Evolutionary conservation across 441 rosid genomes (phyloP), one percentile per base, ranked within the genome.

Genomic region (Erodium trifolium): DNA sequence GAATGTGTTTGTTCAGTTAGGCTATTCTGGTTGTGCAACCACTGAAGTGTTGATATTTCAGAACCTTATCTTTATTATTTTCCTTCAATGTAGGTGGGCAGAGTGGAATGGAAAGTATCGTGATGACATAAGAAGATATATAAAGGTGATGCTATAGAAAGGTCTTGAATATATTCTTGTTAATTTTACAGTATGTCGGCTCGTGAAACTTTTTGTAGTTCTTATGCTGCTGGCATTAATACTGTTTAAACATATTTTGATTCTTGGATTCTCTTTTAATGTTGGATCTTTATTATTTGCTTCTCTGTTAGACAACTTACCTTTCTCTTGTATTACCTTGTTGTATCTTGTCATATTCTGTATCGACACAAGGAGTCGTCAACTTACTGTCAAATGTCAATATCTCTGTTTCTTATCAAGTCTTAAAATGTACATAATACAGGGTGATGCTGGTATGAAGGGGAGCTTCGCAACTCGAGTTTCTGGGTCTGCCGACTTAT

Each of bases 51-150:
- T 18, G 27, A 59, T 59, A 18, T 59, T 17, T 31, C 34, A 13
- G 45, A 16, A 34, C 34, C 57, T 67, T 5, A 43, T 34, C n/a
- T 67, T 31, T 19, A 67, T 35, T 57, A 39, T 63, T 73, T 62
- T 65, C 43, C 67, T 43, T 4, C 69, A 70, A 18, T 75, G 87
- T 83, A 93, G 97, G 83, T 91, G 96, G 99, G 97, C 92, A 63
- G 97, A 91, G 84, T 93, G 96, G 99, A 91, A 93, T 66, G 99
- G 99, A 49, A 93, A 82, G 82, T 93, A 93, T 75, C 92, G 97
- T 63, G 99, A 93, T 60, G 97, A 89, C 81, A 66, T 89, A 12
- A 84, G 96, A 80, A 86, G 76, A 78, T 93, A 86, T 84, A 84
- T 93, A 65, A 93, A 89, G 99, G 99, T 91, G 59, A 72, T 72